Evolutionary conservation across 1,284 basidiomycete species (phyloP).

Genomic region (Mycosarcoma mackinlayi): DNA sequence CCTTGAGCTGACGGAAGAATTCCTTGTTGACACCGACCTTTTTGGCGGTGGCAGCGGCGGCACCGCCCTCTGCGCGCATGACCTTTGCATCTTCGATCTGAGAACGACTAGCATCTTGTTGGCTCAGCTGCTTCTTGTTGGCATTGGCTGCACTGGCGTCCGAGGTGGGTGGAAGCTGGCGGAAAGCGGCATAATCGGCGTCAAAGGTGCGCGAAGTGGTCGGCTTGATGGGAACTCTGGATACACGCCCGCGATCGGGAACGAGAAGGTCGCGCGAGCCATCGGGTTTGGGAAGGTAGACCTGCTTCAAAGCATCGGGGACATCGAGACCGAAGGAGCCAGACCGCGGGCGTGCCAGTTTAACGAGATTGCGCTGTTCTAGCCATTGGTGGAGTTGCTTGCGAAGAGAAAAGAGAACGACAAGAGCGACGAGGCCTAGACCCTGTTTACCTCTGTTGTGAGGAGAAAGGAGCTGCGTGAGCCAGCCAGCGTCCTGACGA

Average conservation of each 20-base stretch:
- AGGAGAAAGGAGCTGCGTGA: conserved; percentile 27
- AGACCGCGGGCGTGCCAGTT: conserved; percentile 14
- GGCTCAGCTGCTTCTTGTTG: conserved; percentile 28
- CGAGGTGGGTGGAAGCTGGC: conserved; percentile 55
- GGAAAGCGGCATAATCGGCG: conserved; percentile 61
- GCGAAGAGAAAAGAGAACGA: conserved; percentile 45
- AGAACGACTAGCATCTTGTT: conserved; percentile 34
- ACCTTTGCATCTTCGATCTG: conserved; percentile 56
- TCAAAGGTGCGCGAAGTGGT: conserved; percentile 66
- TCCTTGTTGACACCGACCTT: conserved; percentile 76
- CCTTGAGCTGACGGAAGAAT: conserved; percentile 75
- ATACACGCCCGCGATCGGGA: conserved; percentile 60
- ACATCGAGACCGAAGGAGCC: conserved; percentile 28
- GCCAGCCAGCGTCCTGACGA: conserved; percentile 30
- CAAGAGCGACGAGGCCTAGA: conserved; percentile 28
- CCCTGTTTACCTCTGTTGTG: conserved; percentile 26
- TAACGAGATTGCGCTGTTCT: conserved; percentile 12
- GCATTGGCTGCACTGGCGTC: conserved; percentile 29
- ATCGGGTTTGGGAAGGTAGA: conserved; percentile 56
- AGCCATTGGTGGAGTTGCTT: conserved; percentile 23
- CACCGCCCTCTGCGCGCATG: conserved; percentile 56
- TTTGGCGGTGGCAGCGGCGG: conserved; percentile 63
- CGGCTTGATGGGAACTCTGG: conserved; percentile 67
- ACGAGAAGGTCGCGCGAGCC: conserved; percentile 63
- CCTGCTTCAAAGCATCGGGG: conserved; percentile 58